These are phyloP conservation scores for Thalassiosira mediterranea DNA, from an alignment of 352 stramenopile genomes.

Conservation along the genomic window DNA sequence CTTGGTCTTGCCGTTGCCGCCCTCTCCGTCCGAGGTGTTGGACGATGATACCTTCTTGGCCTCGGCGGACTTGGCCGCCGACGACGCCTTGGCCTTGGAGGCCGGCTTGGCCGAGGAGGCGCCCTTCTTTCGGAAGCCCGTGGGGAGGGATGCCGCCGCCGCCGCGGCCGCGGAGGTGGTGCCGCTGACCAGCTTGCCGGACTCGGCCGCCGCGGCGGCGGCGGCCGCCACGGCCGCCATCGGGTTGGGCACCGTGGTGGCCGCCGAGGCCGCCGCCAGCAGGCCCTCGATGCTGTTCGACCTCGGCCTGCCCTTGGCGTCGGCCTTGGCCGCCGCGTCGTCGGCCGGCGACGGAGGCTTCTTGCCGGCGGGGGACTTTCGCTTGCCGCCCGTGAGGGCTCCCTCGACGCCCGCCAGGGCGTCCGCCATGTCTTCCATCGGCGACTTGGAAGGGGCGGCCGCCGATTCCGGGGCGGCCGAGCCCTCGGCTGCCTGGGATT, in stretches of 20 bases:
- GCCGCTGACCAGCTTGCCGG: no score
- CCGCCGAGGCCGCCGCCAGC: slow-evolving; percentile 9
- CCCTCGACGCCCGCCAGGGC: slow-evolving; percentile 36
- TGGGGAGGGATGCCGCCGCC: background rate
- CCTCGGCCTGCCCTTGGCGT: background rate
- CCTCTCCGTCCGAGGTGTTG: no score
- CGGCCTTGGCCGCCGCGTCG: slow-evolving; percentile 1
- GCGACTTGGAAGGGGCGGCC: slow-evolving; percentile 4
- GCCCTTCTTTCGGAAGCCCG: slow-evolving; percentile 17
- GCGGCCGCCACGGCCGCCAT: slow-evolving; percentile 9
- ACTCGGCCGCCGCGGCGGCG: background rate
- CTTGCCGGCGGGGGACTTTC: slow-evolving; percentile 5
- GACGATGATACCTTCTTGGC: slow-evolving; percentile 1
- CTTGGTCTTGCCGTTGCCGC: slow-evolving; percentile 20
- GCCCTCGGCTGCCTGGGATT: slow-evolving; percentile 5
- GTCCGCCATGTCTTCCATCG: slow-evolving; percentile 26
- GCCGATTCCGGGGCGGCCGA: background rate
- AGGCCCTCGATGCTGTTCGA: slow-evolving; percentile 29
- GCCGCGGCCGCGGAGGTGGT: background rate
- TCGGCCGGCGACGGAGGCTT: no score
- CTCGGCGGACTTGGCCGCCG: background rate
- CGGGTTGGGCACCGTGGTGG: slow-evolving; percentile 15
- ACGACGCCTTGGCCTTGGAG: background rate
- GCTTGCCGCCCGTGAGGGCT: slow-evolving; percentile 17
- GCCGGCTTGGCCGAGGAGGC: background rate